These are phyloP conservation scores for Lentinula edodes DNA, from an alignment of 768 basidiomycete species.

Conservation along the genomic window DNA sequence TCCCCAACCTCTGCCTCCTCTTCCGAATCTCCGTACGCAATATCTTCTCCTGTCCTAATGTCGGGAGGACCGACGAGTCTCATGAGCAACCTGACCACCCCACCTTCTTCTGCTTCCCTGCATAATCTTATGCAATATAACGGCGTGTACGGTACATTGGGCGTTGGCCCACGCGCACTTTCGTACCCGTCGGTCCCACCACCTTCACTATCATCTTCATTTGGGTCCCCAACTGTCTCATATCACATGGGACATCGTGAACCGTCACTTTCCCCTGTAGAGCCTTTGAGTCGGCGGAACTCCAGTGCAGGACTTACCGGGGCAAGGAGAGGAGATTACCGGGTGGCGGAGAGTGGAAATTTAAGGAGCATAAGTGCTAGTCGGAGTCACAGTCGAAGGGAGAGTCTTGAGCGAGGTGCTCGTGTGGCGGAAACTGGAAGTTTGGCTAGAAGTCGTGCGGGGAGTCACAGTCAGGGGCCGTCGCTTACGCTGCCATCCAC, in stretches of 20 bases:
- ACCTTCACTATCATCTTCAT: constrained; percentile 73
- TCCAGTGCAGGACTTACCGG: constrained; percentile 27
- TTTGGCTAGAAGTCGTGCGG: constrained; percentile 45
- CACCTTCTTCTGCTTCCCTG: constrained; percentile 58
- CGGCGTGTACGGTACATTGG: constrained; percentile 18
- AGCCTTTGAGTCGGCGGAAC: constrained; percentile 47
- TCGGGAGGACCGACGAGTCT: constrained; percentile 48
- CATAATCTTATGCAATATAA: constrained; percentile 30
- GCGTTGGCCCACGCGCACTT: constrained; percentile 29
- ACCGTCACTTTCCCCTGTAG: constrained; percentile 43
- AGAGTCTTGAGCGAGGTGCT: constrained; percentile 57
- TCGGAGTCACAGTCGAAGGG: constrained; percentile 43
- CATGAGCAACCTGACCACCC: constrained; percentile 61
- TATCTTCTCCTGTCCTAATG: constrained; percentile 42
- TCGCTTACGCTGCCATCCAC: constrained; percentile 18
- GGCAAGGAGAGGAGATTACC: constrained; percentile 17
- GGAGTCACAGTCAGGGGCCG: constrained; percentile 30
- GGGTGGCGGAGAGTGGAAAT: constrained; percentile 26
- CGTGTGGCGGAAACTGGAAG: constrained; percentile 67
- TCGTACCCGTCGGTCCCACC: constrained; percentile 83
- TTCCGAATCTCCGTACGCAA: constrained; percentile 61
- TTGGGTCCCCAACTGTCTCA: constrained; percentile 61
- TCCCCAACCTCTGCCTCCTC: constrained; percentile 47
- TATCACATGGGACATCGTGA: constrained; percentile 43
- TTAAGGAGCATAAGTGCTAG: constrained; percentile 29